phyloP scores from a whole-genome alignment of 306 rosid genomes.

The Ceratonia siliqua region DNA sequence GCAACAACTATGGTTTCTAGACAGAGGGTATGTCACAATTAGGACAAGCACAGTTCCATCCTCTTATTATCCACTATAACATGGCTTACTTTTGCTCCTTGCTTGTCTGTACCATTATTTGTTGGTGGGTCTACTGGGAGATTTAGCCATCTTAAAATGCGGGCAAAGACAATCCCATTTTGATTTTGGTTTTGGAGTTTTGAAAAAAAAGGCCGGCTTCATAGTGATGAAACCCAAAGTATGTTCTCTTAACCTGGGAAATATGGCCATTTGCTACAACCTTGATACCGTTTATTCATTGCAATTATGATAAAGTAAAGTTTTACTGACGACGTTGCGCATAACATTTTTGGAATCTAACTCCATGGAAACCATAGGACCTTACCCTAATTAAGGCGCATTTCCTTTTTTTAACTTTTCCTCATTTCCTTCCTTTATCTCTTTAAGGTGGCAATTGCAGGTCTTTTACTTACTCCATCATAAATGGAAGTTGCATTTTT shows the following conservation, averaged over 20 bases:
- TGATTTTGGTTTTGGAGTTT: constrained; percentile 28
- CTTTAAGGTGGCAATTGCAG: too few species aligned
- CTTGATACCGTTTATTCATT: not conserved
- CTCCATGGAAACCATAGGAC: not conserved
- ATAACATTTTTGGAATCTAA: not conserved
- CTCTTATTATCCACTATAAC: constrained; percentile 29
- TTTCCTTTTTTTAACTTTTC: not conserved
- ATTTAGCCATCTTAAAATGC: constrained; percentile 19
- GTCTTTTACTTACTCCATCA: too few species aligned
- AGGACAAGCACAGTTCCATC: constrained; percentile 37
- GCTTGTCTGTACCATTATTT: constrained; percentile 37
- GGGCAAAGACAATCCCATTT: constrained; percentile 36
- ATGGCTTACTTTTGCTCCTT: constrained; percentile 25
- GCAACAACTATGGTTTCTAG: constrained; percentile 10
- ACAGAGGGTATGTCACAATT: constrained; percentile 31
- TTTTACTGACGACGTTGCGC: not conserved
- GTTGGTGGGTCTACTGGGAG: constrained; percentile 38
- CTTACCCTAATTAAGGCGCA: too few species aligned
- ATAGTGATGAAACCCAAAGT: not conserved
- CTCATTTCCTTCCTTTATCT: too few species aligned
- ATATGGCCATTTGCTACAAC: not conserved
- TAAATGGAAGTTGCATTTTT: too few species aligned
- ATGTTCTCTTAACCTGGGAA: constrained; percentile 13
- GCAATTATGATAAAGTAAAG: not conserved
- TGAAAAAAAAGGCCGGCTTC: constrained; percentile 20